Evolutionary conservation across 441 rosid species (phyloP).

Genomic region (Aleurites moluccanus): DNA sequence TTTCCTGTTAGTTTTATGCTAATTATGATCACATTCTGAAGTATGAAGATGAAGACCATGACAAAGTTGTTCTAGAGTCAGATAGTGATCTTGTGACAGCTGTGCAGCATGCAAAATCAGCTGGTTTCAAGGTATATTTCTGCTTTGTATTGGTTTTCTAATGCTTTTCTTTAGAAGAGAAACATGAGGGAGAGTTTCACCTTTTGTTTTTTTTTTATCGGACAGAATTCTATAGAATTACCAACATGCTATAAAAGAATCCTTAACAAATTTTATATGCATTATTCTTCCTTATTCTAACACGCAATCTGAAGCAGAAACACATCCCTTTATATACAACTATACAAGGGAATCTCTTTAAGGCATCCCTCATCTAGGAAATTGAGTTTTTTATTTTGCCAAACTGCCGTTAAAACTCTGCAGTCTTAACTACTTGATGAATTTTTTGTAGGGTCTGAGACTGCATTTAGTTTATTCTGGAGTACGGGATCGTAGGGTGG

Average conservation of each 20-base stretch:
- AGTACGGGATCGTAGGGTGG: constrained; percentile 35
- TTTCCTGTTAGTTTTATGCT: constrained; percentile 14
- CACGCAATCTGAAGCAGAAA: not conserved
- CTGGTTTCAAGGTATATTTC: constrained; percentile 75
- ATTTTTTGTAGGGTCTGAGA: constrained; percentile 74
- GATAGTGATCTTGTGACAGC: constrained; percentile 82
- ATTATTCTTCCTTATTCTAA: not conserved
- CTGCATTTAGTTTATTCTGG: constrained; percentile 80
- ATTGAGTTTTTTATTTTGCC: not conserved
- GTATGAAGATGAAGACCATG: constrained; percentile 98
- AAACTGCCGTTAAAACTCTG: not conserved
- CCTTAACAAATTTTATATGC: not conserved
- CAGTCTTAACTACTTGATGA: not conserved
- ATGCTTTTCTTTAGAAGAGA: not conserved
- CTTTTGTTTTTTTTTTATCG: too few relatives aligned
- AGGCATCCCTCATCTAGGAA: not conserved
- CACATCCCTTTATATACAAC: not conserved
- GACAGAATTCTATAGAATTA: not conserved
- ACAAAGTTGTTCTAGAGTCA: constrained; percentile 86
- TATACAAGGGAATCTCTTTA: too few relatives aligned
- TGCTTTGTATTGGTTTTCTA: not conserved
- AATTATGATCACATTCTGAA: constrained; percentile 30
- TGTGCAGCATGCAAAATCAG: constrained; percentile 79
- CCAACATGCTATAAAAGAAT: not conserved
- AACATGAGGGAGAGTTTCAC: not conserved